Percentiles rank a stretch among this genome's conserved stretches.
Conservation (phyloP, 768 basidiomycete genomes). For the Boletus reticulatus region DNA sequence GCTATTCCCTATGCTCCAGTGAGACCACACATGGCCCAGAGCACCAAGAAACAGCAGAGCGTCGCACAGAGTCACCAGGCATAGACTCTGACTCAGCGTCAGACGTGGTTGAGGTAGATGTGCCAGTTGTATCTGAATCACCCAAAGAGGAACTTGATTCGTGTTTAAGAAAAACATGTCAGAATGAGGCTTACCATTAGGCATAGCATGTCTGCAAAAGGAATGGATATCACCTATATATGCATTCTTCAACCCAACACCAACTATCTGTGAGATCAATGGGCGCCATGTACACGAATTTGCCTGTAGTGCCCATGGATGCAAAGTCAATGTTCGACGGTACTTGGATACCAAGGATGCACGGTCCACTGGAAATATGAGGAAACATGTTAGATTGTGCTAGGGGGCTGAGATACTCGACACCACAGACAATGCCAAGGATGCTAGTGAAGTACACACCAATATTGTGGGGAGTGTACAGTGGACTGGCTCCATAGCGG, state of each 20-base stretch:
- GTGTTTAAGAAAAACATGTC: too few species aligned
- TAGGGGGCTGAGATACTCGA: too few species aligned
- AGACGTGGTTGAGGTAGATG: not conserved
- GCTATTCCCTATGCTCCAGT: not conserved
- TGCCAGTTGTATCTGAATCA: too few species aligned
- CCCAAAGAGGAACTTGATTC: too few species aligned
- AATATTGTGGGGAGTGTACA: too few species aligned
- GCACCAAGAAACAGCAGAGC: not conserved
- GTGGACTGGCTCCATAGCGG: too few species aligned
- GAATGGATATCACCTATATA: constrained; percentile 36
- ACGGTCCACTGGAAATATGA: constrained; percentile 27
- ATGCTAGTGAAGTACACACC: too few species aligned
- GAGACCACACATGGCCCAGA: not conserved
- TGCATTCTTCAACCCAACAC: constrained; percentile 31
- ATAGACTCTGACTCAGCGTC: not conserved
- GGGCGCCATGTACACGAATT: constrained; percentile 2
- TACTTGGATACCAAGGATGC: constrained; percentile 28
- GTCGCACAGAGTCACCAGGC: not conserved
- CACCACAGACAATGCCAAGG: too few species aligned
- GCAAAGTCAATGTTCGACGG: not conserved
- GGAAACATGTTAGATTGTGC: too few species aligned
- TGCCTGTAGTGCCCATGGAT: too few species aligned
- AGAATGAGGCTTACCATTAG: not conserved
- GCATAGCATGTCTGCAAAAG: not conserved
- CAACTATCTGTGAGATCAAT: constrained; percentile 18